Evolutionary conservation across 495 filamentous ascomycete genomes (phyloP).

Genomic region (Cladorrhinum samala): DNA sequence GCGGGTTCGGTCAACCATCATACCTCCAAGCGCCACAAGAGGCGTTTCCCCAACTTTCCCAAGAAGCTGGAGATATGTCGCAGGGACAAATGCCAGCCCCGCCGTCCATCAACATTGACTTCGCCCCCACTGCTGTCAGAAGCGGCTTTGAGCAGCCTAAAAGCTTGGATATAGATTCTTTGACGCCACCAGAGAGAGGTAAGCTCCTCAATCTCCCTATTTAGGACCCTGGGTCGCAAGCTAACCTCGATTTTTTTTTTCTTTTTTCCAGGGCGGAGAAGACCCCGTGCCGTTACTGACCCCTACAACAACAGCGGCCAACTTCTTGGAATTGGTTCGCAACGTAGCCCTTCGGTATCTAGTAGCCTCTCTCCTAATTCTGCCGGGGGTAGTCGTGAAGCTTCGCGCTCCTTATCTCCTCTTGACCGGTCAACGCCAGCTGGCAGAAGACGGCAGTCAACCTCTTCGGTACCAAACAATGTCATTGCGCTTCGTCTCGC

Average conservation of each 20-base stretch:
- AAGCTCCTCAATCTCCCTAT: conserved; percentile 25
- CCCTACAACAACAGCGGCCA: conserved; percentile 49
- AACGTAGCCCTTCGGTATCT: conserved; percentile 30
- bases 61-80: conserved; percentile 34
- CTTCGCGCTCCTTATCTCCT: conserved; percentile 65
- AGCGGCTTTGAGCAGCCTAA: conserved; percentile 66
- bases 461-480: conserved; percentile 77
- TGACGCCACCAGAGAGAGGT: conserved; percentile 85
- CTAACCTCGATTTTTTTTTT: conserved; percentile 2
- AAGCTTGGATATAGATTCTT: conserved; percentile 63
- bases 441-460: conserved; percentile 71
- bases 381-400: conserved; percentile 40
- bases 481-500: conserved; percentile 91
- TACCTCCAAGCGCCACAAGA: conserved; percentile 53
- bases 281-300: conserved; percentile 69
- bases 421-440: conserved; percentile 55
- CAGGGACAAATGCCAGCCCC: conserved; percentile 71
- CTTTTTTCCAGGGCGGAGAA: conserved; percentile 37
- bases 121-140: conserved; percentile 67
- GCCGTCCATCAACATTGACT: conserved; percentile 88
- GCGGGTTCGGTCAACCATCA: conserved; percentile 45
- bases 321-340: conserved; percentile 27
- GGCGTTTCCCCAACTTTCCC: conserved; percentile 49
- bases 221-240: not conserved
- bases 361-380: conserved; percentile 41